Evolutionary conservation across 2,329 filamentous ascomycete species (phyloP), one percentile per base, ranked within the genome.

Genomic region (Corynespora cassiicola): DNA sequence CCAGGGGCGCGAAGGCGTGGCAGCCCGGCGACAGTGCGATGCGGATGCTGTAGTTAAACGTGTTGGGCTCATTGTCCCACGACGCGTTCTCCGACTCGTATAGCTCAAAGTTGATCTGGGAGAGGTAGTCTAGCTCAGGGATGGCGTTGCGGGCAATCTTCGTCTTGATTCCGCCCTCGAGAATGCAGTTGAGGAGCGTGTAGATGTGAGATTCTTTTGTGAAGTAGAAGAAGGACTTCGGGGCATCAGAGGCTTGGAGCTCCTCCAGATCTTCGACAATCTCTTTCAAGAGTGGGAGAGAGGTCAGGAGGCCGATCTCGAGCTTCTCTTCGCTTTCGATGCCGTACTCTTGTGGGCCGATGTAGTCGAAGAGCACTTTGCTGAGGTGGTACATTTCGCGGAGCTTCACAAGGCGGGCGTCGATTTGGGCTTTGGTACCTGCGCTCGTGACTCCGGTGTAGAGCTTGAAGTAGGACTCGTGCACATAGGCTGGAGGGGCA

Each of bases 191-290:
- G 42, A 99, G 81, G 5, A 99, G 80, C 5, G 94, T 99, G 73
- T 99, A 99, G 49, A 99, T 96, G 67, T 99, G 94, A 1, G 90
- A 96, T 71, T 99, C 94, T 70, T 99, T 99, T 49, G 94, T 99
- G 70, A 99, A 99, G 74, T 99, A 99, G 71, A 97, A 89, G 75
- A 97, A 97, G 2, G 87, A 92, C 65, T 96, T 96, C 28, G 91
- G 90, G 52, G 95, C 88, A 36, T 92, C 86, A 0, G 89, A 95
- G 3, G 94, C 92, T 70, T 99, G 94, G 69, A 97, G 90, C 70
- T 97, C 91, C 72, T 99, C 95, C 2, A 99, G 79, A 59, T 99
- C 92, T 61, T 91, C 87, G 6, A 99, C 94, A 56, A 99, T 96
- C 71, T 99, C 94, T 67, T 95, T 95, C 29, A 99, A 81, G 11